These are phyloP conservation scores for Moelleriella libera DNA, from an alignment of 2,329 filamentous ascomycete species.

Conservation along the genomic window DNA sequence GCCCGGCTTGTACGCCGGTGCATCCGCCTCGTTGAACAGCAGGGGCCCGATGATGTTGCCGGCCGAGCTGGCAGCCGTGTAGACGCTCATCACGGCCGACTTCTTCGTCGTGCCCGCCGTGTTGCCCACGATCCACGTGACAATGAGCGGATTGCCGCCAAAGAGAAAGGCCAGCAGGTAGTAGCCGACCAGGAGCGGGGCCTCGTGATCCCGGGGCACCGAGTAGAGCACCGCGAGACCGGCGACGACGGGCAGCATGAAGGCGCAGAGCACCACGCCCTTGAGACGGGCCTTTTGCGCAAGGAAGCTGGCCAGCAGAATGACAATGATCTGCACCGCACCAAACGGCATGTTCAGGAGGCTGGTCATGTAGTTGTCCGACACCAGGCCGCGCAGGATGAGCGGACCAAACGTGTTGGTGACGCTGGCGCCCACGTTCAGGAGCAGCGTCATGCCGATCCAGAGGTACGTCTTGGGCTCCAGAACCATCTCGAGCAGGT, in stretches of 20 bases:
- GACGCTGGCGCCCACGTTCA: slow-evolving; percentile 51
- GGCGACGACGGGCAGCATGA: slow-evolving; percentile 45
- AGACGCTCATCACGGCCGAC: slow-evolving; percentile 47
- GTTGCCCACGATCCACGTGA: slow-evolving; percentile 57
- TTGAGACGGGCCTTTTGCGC: slow-evolving; percentile 44
- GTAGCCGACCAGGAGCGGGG: slow-evolving; percentile 41
- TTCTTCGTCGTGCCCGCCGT: slow-evolving; percentile 56
- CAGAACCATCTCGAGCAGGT: slow-evolving; percentile 37
- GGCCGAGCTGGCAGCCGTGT: slow-evolving; percentile 44
- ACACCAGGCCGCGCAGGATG: slow-evolving; percentile 46
- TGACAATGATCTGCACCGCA: slow-evolving; percentile 42
- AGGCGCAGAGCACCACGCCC: slow-evolving; percentile 33
- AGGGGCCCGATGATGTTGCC: slow-evolving; percentile 57
- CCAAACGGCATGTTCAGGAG: slow-evolving; percentile 57
- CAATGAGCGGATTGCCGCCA: slow-evolving; percentile 49
- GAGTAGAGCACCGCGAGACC: slow-evolving; percentile 44
- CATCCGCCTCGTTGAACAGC: slow-evolving; percentile 42
- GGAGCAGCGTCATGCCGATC: slow-evolving; percentile 42
- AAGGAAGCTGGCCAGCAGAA: slow-evolving; percentile 42
- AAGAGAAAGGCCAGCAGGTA: slow-evolving; percentile 55
- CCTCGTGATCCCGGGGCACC: slow-evolving; percentile 26
- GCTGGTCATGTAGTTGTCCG: slow-evolving; percentile 40
- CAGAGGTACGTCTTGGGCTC: slow-evolving; percentile 45
- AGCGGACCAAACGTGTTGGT: slow-evolving; percentile 52
- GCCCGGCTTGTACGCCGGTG: slow-evolving; percentile 43